Base-by-base conservation (phyloP, 2,329 filamentous ascomycete genomes). In the Malbranchea cinnamomea region DNA sequence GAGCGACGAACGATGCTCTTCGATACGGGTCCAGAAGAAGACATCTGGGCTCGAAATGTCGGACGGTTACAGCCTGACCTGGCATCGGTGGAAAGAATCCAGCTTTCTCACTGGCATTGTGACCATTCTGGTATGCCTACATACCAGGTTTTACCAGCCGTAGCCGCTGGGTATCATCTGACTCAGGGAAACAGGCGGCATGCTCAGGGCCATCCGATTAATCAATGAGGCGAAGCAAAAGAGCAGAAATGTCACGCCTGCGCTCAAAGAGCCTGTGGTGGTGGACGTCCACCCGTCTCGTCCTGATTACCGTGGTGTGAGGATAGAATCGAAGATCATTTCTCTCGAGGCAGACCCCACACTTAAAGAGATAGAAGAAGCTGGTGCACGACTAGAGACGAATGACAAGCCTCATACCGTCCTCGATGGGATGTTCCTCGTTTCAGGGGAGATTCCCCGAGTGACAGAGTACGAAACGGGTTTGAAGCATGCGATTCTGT, bases 101-200 rank as follows among this genome's bases (percentile, higher is more conserved):
- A 65, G 27, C 46, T 69, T 14, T 65, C 62, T 4, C 61, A 67
- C 39, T 68, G 66, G 66, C 63, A 71, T 46, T 56, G 65, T 22
- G 63, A 71, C 37, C 63, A 71, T 38, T 67, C 63, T 15, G 63
- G 62, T 57, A 30, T n/a, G 41, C 38, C 5, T 16, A n/a, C n/a
- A n/a, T 6, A 8, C 13, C 4, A 3, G 6, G 5, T 12, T n/a
- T 13, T 24, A 15, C n/a, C 14, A 20, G 8, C n/a, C n/a, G n/a
- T n/a, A n/a, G n/a, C n/a, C n/a, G n/a, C n/a, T n/a, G 7, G 11
- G 23, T 12, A 12, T 6, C 6, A 11, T 10, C 16, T n/a, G 12
- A 21, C 11, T 26, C 7, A 18, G 10, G 17, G 12, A 10, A 10
- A n/a, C 11, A 59, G 54, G 60, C n/a, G 64, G 66, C 4, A 53